phyloP scores from a whole-genome alignment of 306 rosid genomes.

The Castanea crenata region DNA sequence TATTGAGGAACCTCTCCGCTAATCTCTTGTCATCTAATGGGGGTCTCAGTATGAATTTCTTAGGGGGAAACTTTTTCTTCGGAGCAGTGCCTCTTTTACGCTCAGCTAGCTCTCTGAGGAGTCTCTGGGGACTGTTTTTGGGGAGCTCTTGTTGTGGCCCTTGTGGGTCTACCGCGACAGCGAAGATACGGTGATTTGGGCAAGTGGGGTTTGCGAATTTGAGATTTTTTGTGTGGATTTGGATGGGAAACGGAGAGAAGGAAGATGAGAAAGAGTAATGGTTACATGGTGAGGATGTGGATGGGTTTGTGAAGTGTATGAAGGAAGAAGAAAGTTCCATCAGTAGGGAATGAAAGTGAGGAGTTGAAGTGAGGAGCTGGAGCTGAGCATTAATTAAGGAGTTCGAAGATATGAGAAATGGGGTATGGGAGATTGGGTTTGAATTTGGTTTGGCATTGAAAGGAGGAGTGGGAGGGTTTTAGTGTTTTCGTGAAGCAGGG shows the following conservation, averaged over 20 bases:
- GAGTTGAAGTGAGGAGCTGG: background rate
- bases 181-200: constrained; percentile 33
- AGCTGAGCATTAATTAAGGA: constrained; percentile 12
- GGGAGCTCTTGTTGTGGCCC: constrained; percentile 72
- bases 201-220: constrained; percentile 24
- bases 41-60: constrained; percentile 66
- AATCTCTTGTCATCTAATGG: constrained; percentile 82
- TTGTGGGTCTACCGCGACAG: constrained; percentile 67
- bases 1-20: constrained; percentile 75
- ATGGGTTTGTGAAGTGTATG: constrained; percentile 36
- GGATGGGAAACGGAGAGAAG: constrained; percentile 46
- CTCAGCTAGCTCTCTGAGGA: constrained; percentile 87
- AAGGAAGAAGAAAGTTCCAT: constrained; percentile 87
- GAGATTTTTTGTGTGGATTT: constrained; percentile 28
- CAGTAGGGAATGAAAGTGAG: background rate
- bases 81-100: constrained; percentile 74
- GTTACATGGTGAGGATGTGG: constrained; percentile 28
- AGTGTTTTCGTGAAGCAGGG: background rate
- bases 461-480: constrained; percentile 6
- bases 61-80: constrained; percentile 65
- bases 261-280: constrained; percentile 57
- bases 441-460: constrained; percentile 14
- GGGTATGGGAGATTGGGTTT: background rate
- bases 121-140: constrained; percentile 73
- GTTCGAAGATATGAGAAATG: background rate